Percentiles rank a stretch among this genome's conserved stretches.
phyloP scores from a whole-genome alignment of 257 asterid genomes.

The Solanum etuberosum region DNA sequence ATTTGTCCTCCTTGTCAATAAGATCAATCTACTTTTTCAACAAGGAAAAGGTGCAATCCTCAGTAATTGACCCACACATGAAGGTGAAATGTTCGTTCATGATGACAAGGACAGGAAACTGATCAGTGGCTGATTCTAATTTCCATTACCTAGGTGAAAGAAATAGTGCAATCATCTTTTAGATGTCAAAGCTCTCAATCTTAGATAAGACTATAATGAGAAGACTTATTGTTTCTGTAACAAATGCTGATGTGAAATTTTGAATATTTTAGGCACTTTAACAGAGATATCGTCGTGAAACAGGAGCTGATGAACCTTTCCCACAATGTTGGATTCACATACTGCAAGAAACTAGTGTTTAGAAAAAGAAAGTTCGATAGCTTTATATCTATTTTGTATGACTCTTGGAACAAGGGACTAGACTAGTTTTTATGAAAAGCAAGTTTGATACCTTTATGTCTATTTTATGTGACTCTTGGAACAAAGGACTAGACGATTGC shows the following conservation, averaged over 20 bases:
- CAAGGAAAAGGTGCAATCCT: neutral
- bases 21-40: neutral
- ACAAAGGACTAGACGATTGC: neutral
- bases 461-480: neutral
- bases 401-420: neutral
- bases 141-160: neutral
- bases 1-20: neutral
- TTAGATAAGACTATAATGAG: neutral
- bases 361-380: neutral
- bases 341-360: neutral
- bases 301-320: neutral
- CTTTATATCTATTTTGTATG: neutral
- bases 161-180: neutral
- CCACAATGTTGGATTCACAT: neutral
- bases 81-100: neutral
- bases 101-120: neutral
- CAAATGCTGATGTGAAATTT: neutral
- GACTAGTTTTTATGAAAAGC: neutral
- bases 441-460: neutral
- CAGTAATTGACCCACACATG: neutral
- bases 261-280: neutral
- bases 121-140: neutral
- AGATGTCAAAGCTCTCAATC: neutral
- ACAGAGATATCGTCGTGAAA: neutral
- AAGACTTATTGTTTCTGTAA: neutral